Conservation (phyloP, 352 stramenopile genomes). For the Globisporangium camurandrum region DNA sequence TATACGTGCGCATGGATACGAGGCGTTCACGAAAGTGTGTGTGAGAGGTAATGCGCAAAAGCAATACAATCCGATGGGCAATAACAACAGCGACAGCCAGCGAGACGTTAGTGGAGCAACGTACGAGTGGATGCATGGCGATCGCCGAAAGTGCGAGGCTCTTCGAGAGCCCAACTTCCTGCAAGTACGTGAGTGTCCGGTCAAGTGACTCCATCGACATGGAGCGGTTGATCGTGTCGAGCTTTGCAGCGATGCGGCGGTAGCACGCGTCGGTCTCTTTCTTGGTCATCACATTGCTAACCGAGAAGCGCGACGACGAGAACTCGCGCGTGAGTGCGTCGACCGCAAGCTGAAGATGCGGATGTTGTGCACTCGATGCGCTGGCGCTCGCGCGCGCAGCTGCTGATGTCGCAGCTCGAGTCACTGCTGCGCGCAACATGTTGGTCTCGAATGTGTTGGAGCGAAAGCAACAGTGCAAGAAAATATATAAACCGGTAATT, state of each 20-base stretch:
- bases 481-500: too few relatives aligned
- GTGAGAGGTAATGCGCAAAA: neutral
- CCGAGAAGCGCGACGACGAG: slow-evolving; percentile 2
- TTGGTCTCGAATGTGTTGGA: too few relatives aligned
- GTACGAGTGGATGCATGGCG: slow-evolving; percentile 26
- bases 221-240: slow-evolving; percentile 5
- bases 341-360: neutral
- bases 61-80: neutral
- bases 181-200: slow-evolving; percentile 23
- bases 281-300: slow-evolving; percentile 2
- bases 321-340: neutral
- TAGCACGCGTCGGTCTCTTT: slow-evolving; percentile 19
- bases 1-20: slow-evolving; percentile 3
- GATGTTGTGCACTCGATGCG: neutral
- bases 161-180: slow-evolving; percentile 21
- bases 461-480: too few relatives aligned
- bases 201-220: slow-evolving; percentile 21
- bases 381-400: neutral
- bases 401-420: neutral
- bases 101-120: neutral
- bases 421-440: neutral
- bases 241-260: slow-evolving; percentile 32
- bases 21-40: neutral
- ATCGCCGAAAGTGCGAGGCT: slow-evolving; percentile 23
- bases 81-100: neutral